Base-by-base conservation (phyloP, 805 yeast genomes). In the Candida jianshihensis region DNA sequence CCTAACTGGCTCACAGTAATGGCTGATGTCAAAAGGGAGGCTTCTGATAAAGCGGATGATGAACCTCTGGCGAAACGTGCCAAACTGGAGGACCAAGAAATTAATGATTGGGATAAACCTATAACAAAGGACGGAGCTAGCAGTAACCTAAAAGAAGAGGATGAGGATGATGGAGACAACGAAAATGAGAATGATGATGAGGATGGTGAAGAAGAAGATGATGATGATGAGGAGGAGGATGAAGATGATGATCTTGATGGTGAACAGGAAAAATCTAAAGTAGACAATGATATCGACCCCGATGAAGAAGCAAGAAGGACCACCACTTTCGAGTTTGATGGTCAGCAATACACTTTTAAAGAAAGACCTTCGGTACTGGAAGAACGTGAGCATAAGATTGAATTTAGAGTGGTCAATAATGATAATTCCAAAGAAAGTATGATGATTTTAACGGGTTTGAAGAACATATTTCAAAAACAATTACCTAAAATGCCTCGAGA, bases 401-500 rank as follows among this genome's bases (percentile, higher is more conserved):
- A 90, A 58, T 90, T 92, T 53, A 70, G 97, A 38, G 99, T 92
- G 22, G 99, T 92, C 19, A 92, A 92, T 60, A 90, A 92, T 62
- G 97, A 92, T 57, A 86, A 88, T 54, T 70, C 88, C 3, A 71
- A 72, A 42, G 98, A 92, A 51, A 86, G 75, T 57, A 66, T 92
- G 67, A 86, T 92, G 70, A 90, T 92, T 34, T 66, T 92, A 43
- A 92, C 97, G 0, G 99, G 99, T 2, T 63, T 92, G 43, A 92
- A 92, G 61, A 92, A 90, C 56, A 90, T 92, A 46, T 92, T 92
- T 59, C 98, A 92, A 57, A 89, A 89, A 53, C 99, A 92, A 62
- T 71, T 92, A 44, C 99, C 99, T 2, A 90, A 92, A 61, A 92
- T 92, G 99, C 99, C 99, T 16, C 74, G 92, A 43, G 97, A 92